phyloP scores from a whole-genome alignment of 1,139 yeast genomes.

The Debaryomyces robertsiae region DNA sequence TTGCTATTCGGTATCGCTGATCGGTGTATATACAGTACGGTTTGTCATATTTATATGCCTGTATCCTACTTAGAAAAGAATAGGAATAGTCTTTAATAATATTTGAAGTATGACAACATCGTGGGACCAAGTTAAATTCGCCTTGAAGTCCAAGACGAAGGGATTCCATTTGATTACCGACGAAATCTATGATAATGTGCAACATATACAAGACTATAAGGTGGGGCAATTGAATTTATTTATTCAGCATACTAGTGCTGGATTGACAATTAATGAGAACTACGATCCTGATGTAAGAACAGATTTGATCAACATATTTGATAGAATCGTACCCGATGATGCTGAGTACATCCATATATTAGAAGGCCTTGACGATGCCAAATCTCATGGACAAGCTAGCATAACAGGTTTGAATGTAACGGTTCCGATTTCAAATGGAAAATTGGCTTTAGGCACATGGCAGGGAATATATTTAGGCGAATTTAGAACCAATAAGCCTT shows the following conservation, averaged over 20 bases:
- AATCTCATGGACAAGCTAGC: conserved; percentile 72
- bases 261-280: conserved; percentile 73
- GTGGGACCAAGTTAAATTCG: conserved; percentile 61
- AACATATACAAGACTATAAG: conserved; percentile 60
- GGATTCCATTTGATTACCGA: conserved; percentile 75
- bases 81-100: neutral
- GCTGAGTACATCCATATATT: conserved; percentile 64
- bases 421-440: conserved; percentile 71
- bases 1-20: no score
- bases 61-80: neutral
- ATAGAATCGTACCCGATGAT: conserved; percentile 71
- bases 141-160: conserved; percentile 58
- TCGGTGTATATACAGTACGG: no score
- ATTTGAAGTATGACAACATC: conserved; percentile 18
- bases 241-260: conserved; percentile 80
- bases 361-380: conserved; percentile 85
- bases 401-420: conserved; percentile 66
- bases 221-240: conserved; percentile 68
- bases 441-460: conserved; percentile 78
- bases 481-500: conserved; percentile 64
- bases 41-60: neutral
- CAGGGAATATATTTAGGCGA: conserved; percentile 80
- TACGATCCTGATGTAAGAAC: conserved; percentile 76
- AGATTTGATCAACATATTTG: conserved; percentile 67
- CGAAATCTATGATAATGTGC: conserved; percentile 57